These are phyloP conservation scores for Osmozyma mogii DNA, from an alignment of 805 yeast genomes.

Conservation along the genomic window DNA sequence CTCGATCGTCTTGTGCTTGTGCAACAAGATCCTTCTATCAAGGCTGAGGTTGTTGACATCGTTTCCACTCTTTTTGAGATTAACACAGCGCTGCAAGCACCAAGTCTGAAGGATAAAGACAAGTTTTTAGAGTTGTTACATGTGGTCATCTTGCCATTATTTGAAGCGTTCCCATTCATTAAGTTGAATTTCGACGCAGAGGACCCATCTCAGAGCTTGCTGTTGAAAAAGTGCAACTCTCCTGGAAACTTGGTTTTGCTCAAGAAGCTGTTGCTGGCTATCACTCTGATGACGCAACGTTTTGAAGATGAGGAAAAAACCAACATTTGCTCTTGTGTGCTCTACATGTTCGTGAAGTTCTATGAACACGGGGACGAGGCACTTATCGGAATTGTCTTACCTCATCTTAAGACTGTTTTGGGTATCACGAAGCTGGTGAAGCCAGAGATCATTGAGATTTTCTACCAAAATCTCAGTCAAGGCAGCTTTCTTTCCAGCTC, in stretches of 20 bases:
- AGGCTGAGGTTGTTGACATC: conserved; percentile 40
- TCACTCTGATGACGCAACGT: conserved; percentile 53
- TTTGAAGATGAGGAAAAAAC: conserved; percentile 51
- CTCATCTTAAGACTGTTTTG: conserved; percentile 29
- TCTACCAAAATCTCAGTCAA: conserved; percentile 3
- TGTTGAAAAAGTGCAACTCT: conserved; percentile 22
- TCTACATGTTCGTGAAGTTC: conserved; percentile 54
- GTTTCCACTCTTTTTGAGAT: conserved; percentile 23
- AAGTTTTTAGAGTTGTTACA: conserved; percentile 77
- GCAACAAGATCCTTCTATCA: conserved; percentile 54
- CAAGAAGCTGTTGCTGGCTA: conserved; percentile 41
- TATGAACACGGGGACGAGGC: conserved; percentile 36
- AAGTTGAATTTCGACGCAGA: conserved; percentile 35
- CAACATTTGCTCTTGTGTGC: conserved; percentile 65
- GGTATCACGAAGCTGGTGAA: conserved; percentile 8
- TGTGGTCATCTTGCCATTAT: conserved; percentile 56
- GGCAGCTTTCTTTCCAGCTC: conserved; percentile 1
- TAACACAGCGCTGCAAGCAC: conserved; percentile 7
- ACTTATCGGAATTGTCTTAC: conserved; percentile 42
- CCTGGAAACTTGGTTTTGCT: conserved; percentile 35
- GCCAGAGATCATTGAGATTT: conserved; percentile 1
- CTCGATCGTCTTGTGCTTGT: conserved; percentile 64
- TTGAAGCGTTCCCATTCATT: conserved; percentile 52
- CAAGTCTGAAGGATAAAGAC: too few species aligned
- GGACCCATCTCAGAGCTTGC: conserved; percentile 17